Evolutionary conservation across 176 grass and related monocot genomes (phyloP).

Genomic region (maize (Zea mays)): DNA sequence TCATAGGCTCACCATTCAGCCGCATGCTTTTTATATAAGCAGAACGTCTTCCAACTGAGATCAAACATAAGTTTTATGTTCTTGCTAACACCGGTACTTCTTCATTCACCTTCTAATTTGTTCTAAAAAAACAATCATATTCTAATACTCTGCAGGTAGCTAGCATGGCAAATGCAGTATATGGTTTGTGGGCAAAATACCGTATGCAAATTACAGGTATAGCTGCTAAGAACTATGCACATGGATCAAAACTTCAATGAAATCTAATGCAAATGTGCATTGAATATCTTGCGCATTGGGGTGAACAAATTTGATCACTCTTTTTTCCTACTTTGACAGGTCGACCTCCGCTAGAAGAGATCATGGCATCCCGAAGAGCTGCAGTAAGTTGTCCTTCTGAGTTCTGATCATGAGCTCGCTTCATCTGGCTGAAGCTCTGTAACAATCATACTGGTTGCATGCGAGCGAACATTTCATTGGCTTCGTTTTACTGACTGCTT

Average conservation of each 20-base stretch:
- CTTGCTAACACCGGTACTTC: neutral
- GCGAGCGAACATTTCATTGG: neutral
- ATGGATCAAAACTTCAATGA: neutral
- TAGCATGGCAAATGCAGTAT: slow-evolving; percentile 78
- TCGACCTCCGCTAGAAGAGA: slow-evolving; percentile 76
- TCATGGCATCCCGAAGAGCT: slow-evolving; percentile 42
- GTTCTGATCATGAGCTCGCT: neutral
- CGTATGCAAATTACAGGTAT: slow-evolving; percentile 93
- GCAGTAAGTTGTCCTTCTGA: slow-evolving; percentile 17
- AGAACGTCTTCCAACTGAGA: neutral
- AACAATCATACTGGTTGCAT: neutral
- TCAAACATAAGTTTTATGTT: neutral
- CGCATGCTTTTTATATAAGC: neutral
- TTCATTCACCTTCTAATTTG: slow-evolving; percentile 13
- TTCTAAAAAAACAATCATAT: neutral
- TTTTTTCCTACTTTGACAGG: slow-evolving; percentile 38
- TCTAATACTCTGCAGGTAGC: slow-evolving; percentile 56
- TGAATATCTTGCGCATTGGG: neutral
- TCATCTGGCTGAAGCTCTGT: neutral
- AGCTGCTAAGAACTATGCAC: neutral
- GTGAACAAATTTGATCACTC: neutral
- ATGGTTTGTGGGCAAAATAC: slow-evolving; percentile 92
- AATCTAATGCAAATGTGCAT: neutral
- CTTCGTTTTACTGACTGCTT: neutral
- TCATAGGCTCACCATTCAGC: slow-evolving; percentile 1